Conservation (phyloP, 495 filamentous ascomycete genomes). For the Penicillium waksmanii region DNA sequence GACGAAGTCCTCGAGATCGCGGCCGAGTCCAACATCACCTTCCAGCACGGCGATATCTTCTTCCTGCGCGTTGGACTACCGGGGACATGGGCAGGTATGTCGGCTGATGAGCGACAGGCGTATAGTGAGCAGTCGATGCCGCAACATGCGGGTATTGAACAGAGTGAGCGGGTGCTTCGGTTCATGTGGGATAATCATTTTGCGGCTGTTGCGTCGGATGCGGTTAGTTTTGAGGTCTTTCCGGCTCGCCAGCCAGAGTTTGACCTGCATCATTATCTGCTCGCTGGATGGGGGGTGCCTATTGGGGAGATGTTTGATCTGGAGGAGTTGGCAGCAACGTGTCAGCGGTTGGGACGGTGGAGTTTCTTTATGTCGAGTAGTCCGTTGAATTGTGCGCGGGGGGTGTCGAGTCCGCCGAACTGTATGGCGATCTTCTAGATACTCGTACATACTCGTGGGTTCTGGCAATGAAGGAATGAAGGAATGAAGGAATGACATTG, state of each 20-base stretch:
- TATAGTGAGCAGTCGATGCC: conserved; percentile 46
- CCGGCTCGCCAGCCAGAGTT: conserved; percentile 54
- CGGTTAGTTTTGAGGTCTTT: conserved; percentile 68
- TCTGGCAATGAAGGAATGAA: no score
- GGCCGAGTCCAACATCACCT: conserved; percentile 62
- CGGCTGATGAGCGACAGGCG: conserved; percentile 37
- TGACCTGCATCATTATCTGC: conserved; percentile 66
- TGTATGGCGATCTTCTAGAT: conserved; percentile 52
- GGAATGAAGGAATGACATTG: no score
- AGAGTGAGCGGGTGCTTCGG: conserved; percentile 65
- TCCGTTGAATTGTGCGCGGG: conserved; percentile 57
- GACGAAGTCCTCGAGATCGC: conserved; percentile 52
- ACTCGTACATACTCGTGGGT: no score
- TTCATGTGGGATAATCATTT: conserved; percentile 75
- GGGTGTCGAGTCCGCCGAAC: conserved; percentile 52
- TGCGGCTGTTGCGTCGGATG: conserved; percentile 65
- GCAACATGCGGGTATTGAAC: conserved; percentile 63
- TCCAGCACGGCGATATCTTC: conserved; percentile 66
- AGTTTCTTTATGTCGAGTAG: conserved; percentile 72
- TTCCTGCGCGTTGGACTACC: conserved; percentile 73
- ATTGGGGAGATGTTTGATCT: conserved; percentile 70
- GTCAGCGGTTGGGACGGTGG: conserved; percentile 61
- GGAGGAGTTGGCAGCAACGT: conserved; percentile 56
- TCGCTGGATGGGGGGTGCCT: conserved; percentile 70
- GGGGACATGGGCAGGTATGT: conserved; percentile 46